Evolutionary conservation across 2,329 filamentous ascomycete species (phyloP).

Genomic region (Cryphonectria radicalis): DNA sequence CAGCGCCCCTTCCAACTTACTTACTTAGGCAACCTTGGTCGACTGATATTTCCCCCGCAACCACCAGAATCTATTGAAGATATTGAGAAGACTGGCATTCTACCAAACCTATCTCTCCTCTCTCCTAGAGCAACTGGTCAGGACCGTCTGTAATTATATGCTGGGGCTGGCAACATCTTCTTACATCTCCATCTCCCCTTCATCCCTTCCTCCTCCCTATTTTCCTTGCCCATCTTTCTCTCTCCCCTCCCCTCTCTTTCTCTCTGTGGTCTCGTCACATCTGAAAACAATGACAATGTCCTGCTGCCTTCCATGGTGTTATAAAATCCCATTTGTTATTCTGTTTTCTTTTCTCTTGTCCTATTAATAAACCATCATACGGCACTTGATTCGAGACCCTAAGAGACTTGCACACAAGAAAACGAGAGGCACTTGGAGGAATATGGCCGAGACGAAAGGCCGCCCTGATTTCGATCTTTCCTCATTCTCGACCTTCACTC

Average conservation of each 20-base stretch:
- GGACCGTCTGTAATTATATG: background rate
- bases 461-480: conserved; percentile 9
- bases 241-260: background rate
- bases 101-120: background rate
- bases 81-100: background rate
- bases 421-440: background rate
- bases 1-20: background rate
- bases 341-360: background rate
- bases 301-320: background rate
- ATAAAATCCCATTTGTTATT: background rate
- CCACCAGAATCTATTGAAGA: background rate
- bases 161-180: background rate
- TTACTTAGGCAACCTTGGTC: background rate
- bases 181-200: background rate
- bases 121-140: background rate
- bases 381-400: background rate
- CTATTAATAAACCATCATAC: background rate
- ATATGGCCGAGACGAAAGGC: conserved; percentile 4
- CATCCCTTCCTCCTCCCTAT: background rate
- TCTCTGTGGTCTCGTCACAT: background rate
- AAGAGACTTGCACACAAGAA: background rate
- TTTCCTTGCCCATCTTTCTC: background rate
- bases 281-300: background rate
- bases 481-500: conserved; percentile 12
- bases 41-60: background rate